Evolutionary conservation across 495 filamentous ascomycete genomes (phyloP).

Genomic region (Lindgomyces ingoldianus): DNA sequence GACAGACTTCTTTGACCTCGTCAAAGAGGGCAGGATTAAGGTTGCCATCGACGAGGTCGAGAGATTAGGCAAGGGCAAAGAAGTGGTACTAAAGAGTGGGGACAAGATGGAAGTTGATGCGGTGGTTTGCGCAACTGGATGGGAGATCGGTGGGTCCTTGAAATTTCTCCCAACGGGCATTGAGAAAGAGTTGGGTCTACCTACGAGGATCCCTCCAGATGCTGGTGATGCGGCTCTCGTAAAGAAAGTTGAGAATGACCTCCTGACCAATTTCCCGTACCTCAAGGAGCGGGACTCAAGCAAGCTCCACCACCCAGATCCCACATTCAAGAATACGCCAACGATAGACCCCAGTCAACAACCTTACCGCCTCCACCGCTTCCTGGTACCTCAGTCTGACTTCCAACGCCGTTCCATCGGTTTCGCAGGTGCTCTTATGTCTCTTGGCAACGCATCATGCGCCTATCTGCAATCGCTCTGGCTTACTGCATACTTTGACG

Average conservation of each 20-base stretch:
- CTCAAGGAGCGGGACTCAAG: conserved; percentile 28
- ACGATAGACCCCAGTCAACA: conserved; percentile 12
- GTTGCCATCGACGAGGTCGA: conserved; percentile 65
- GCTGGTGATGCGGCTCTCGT: conserved; percentile 9
- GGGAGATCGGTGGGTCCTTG: conserved; percentile 55
- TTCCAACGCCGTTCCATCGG: conserved; percentile 61
- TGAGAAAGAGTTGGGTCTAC: conserved; percentile 26
- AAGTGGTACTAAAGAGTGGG: conserved; percentile 59
- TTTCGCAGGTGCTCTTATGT: conserved; percentile 65
- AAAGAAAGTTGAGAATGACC: conserved; percentile 5
- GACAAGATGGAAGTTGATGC: conserved; percentile 59
- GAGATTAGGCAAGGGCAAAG: conserved; percentile 48
- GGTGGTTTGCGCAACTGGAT: conserved; percentile 58
- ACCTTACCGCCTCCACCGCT: conserved; percentile 57
- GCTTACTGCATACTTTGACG: conserved; percentile 61
- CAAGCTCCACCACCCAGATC: conserved; percentile 28
- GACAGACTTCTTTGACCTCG: conserved; percentile 30
- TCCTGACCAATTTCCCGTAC: conserved; percentile 17
- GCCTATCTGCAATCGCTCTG: conserved; percentile 72
- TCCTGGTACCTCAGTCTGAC: conserved; percentile 67
- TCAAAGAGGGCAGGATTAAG: conserved; percentile 55
- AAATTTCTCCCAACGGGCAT: conserved; percentile 59
- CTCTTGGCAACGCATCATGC: conserved; percentile 62
- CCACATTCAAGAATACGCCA: conserved; percentile 5
- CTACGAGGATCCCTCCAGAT: neutral